Base-by-base conservation (phyloP, 257 asterid species). In the Plantago ovata region DNA sequence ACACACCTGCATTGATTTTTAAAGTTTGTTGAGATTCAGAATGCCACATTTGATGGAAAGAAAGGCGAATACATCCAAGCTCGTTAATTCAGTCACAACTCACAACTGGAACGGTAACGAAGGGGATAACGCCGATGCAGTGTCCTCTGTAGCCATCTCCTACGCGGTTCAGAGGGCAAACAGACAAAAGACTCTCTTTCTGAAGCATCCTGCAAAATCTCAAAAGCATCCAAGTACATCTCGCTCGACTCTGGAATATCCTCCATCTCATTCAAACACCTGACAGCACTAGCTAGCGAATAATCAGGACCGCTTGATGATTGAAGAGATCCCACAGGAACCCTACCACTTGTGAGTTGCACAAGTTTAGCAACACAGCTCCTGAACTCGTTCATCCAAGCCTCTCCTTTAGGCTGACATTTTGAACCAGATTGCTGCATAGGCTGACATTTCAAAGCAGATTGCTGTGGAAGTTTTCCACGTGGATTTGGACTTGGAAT, bases 71-170 rank as follows among this genome's bases (percentile, higher is more conserved):
- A 21, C 16, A 18, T n/a, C 7, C 4, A n/a, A 18, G 46, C 24
- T 55, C 60, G 38, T 4, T 55, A 8, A 28, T 9, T 38, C 46
- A 55, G 16, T 71, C 60, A 83, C 62, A 75, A 39, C 78, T 71
- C 60, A 83, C 62, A 75, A 39, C 78, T 78, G 22, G 79, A 69
- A 72, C 64, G 53, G 45, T 88, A 93, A 23, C 87, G 86, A 62
- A 80, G 53, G 13, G 98, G 98, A 64, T 78, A 75, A 0, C 72
- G 84, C 13, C 82, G 80, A 43, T 85, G 86, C 72, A 89, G 60
- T 69, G 81, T 73, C 69, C 97, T 74, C 61, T 93, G 98, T 66
- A 93, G 85, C 98, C 97, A 93, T 65, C 95, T 75, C 75, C 97
- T 79, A 6, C 98, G 88, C 0, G 98, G 94, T 56, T 84, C 98